phyloP scores from a whole-genome alignment of 2,329 filamentous ascomycete genomes.

The Coniella lustricola region DNA sequence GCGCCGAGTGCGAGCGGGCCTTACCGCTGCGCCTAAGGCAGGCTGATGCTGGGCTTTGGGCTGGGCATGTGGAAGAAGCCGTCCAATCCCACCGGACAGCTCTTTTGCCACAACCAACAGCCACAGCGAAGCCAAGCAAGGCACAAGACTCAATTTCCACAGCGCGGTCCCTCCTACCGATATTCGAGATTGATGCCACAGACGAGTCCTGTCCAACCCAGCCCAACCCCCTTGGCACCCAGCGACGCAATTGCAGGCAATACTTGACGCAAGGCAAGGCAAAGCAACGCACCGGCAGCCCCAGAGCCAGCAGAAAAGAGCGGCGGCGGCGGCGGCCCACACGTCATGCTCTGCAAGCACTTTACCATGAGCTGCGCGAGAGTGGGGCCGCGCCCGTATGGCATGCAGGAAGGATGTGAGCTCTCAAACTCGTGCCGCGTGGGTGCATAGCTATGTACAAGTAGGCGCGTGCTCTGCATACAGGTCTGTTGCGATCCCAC shows the following conservation, averaged over 20 bases:
- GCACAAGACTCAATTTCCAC: not conserved
- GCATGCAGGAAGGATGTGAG: not conserved
- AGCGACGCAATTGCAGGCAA: not conserved
- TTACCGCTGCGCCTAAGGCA: not conserved
- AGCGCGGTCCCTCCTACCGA: not conserved
- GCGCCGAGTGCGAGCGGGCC: not conserved
- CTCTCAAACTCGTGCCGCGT: not conserved
- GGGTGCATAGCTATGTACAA: too few relatives aligned
- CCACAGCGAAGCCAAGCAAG: too few relatives aligned
- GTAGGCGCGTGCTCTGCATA: too few relatives aligned
- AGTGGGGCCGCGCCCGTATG: constrained; percentile 5
- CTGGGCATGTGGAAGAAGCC: too few relatives aligned
- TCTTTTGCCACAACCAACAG: not conserved
- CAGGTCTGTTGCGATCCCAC: too few relatives aligned
- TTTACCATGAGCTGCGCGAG: constrained; percentile 11
- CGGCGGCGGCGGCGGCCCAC: constrained; percentile 7
- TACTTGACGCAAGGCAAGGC: not conserved
- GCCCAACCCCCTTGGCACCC: not conserved
- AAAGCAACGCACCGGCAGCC: not conserved
- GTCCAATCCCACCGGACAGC: too few relatives aligned
- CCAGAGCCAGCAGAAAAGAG: not conserved
- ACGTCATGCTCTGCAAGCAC: constrained; percentile 18
- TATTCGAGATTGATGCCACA: too few relatives aligned
- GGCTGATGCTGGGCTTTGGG: not conserved
- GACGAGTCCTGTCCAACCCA: not conserved